Evolutionary conservation across 2,329 filamentous ascomycete species (phyloP).

Genomic region (Cadophora sp.): DNA sequence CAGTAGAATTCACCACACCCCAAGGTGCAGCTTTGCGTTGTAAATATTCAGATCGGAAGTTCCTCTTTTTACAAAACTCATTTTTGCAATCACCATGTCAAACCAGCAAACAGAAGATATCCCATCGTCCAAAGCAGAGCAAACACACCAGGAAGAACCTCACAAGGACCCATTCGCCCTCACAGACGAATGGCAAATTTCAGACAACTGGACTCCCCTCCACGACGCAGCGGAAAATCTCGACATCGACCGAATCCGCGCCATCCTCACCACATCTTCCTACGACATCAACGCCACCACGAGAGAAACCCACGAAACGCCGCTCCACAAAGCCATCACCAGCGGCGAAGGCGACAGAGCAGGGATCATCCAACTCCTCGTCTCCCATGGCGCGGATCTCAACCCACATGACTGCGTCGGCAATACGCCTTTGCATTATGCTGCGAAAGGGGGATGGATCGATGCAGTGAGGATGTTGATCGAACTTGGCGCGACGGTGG

Average conservation of each 20-base stretch:
- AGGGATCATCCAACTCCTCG: neutral
- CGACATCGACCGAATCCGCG: neutral
- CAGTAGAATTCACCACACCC: too few relatives aligned
- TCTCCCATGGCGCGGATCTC: neutral
- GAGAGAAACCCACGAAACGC: neutral
- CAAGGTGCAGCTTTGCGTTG: too few relatives aligned
- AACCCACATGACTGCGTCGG: conserved; percentile 1
- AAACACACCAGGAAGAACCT: neutral
- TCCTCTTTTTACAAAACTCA: too few relatives aligned
- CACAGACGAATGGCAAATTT: conserved; percentile 4
- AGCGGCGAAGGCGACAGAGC: neutral
- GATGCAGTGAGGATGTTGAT: neutral
- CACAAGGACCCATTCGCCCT: neutral
- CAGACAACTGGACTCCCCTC: conserved; percentile 10
- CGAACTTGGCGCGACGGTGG: neutral
- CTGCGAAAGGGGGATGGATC: neutral
- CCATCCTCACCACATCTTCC: neutral
- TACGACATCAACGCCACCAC: conserved; percentile 4
- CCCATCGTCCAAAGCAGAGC: neutral
- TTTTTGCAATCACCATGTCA: too few relatives aligned
- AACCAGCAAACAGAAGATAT: too few relatives aligned
- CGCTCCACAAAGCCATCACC: conserved; percentile 3
- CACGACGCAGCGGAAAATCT: neutral
- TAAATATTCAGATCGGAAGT: too few relatives aligned
- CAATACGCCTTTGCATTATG: conserved; percentile 1